Percentiles rank a stretch among this genome's conserved stretches.
phyloP scores from a whole-genome alignment of 805 yeast genomes.

The Scheffersomyces ergatensis region DNA sequence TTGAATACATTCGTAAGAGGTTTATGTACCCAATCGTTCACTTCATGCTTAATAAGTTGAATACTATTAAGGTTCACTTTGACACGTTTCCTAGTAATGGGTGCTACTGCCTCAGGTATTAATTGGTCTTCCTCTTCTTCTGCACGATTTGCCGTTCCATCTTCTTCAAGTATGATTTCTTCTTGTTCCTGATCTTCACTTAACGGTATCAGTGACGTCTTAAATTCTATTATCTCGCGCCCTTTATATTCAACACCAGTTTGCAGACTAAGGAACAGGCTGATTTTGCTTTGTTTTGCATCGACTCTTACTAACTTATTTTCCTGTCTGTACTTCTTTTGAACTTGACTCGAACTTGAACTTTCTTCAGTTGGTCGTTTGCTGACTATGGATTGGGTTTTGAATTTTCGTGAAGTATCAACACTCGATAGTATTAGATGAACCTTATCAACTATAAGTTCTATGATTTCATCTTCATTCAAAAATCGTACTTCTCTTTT shows the following conservation, averaged over 20 bases:
- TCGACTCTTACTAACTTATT: constrained; percentile 72
- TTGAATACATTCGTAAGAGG: constrained; percentile 66
- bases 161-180: constrained; percentile 2
- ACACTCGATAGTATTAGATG: constrained; percentile 50
- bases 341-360: background rate
- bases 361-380: constrained; percentile 15
- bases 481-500: constrained; percentile 88
- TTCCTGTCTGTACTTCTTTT: constrained; percentile 49
- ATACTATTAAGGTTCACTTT: constrained; percentile 59
- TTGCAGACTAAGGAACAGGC: constrained; percentile 11
- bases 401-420: constrained; percentile 68
- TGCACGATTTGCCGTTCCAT: constrained; percentile 1
- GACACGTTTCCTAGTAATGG: constrained; percentile 18
- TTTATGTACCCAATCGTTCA: constrained; percentile 45
- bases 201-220: background rate
- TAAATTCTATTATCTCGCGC: background rate
- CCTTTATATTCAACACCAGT: constrained; percentile 7
- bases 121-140: constrained; percentile 4
- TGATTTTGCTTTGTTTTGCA: constrained; percentile 48
- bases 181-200: constrained; percentile 1
- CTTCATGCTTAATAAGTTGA: constrained; percentile 48
- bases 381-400: constrained; percentile 53
- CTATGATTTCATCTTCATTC: constrained; percentile 82
- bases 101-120: background rate
- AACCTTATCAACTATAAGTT: constrained; percentile 47